phyloP scores from a whole-genome alignment of 1,284 basidiomycete species.

The Marasmius fiardii region DNA sequence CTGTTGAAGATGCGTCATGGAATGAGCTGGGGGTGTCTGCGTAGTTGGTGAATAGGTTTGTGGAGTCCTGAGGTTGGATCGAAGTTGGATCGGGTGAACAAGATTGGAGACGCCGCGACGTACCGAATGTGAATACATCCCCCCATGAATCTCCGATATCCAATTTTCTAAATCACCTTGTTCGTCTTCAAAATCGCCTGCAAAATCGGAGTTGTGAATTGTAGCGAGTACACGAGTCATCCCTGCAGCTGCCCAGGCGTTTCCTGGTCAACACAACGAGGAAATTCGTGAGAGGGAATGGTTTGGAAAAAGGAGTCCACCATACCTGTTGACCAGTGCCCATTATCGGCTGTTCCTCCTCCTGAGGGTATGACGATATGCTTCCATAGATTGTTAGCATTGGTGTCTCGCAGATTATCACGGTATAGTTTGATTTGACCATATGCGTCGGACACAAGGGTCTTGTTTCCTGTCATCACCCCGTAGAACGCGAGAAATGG shows the following conservation, averaged over 20 bases:
- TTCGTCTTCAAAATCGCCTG: conserved; percentile 45
- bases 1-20: conserved; percentile 71
- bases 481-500: conserved; percentile 93
- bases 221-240: conserved; percentile 82
- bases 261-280: conserved; percentile 42
- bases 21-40: conserved; percentile 54
- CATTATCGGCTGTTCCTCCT: background rate
- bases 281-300: background rate
- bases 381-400: conserved; percentile 57
- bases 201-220: conserved; percentile 60
- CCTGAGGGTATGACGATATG: conserved; percentile 43
- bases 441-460: conserved; percentile 69
- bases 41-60: conserved; percentile 75
- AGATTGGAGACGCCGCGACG: conserved; percentile 19
- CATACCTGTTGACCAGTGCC: conserved; percentile 5
- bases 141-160: conserved; percentile 73
- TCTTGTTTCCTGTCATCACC: conserved; percentile 61
- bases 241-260: conserved; percentile 84
- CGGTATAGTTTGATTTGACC: conserved; percentile 81
- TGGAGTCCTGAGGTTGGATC: conserved; percentile 37
- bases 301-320: too few relatives aligned
- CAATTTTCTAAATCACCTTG: conserved; percentile 62
- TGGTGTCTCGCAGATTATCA: conserved; percentile 49
- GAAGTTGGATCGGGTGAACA: background rate
- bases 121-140: conserved; percentile 57